Conservation (phyloP, 352 stramenopile genomes). For the Phytophthora capsici region DNA sequence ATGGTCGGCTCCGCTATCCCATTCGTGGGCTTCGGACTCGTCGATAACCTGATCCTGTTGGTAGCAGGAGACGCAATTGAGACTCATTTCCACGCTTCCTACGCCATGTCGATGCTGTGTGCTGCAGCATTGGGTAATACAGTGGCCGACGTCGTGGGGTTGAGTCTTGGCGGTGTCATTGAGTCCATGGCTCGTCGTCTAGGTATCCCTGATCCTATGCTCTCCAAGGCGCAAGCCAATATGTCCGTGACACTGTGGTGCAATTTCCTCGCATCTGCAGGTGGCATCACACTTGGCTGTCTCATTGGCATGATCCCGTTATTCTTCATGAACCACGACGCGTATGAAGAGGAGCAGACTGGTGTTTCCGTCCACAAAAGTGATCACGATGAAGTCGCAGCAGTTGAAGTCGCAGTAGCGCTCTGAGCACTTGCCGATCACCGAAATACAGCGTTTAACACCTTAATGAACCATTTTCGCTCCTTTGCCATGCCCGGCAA, state of each 20-base stretch:
- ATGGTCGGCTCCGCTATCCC: slow-evolving; percentile 82
- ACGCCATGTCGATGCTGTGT: slow-evolving; percentile 96
- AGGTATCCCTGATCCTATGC: slow-evolving; percentile 71
- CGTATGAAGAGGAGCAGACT: slow-evolving; percentile 61
- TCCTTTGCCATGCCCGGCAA: slow-evolving; percentile 3
- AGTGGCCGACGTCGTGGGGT: slow-evolving; percentile 92
- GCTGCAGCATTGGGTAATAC: slow-evolving; percentile 96
- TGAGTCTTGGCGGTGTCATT: slow-evolving; percentile 94
- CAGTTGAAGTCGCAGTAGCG: not conserved
- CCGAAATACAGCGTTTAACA: slow-evolving; percentile 14
- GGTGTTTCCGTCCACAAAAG: slow-evolving; percentile 34
- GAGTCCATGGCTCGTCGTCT: slow-evolving; percentile 74
- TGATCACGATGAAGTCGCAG: slow-evolving; percentile 5
- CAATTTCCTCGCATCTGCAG: slow-evolving; percentile 79
- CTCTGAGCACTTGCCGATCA: slow-evolving; percentile 1
- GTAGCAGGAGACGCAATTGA: slow-evolving; percentile 95
- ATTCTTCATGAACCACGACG: slow-evolving; percentile 85
- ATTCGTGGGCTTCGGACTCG: slow-evolving; percentile 86
- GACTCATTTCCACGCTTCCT: slow-evolving; percentile 91
- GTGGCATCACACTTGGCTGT: slow-evolving; percentile 89
- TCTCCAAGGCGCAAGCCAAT: slow-evolving; percentile 80
- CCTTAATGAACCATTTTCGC: slow-evolving; percentile 22
- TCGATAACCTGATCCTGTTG: slow-evolving; percentile 90
- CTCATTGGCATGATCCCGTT: slow-evolving; percentile 92
- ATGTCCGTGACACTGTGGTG: slow-evolving; percentile 78